Evolutionary conservation across 495 filamentous ascomycete species (phyloP), one percentile per base, ranked within the genome.

Genomic region (Articulospora tetracladia): DNA sequence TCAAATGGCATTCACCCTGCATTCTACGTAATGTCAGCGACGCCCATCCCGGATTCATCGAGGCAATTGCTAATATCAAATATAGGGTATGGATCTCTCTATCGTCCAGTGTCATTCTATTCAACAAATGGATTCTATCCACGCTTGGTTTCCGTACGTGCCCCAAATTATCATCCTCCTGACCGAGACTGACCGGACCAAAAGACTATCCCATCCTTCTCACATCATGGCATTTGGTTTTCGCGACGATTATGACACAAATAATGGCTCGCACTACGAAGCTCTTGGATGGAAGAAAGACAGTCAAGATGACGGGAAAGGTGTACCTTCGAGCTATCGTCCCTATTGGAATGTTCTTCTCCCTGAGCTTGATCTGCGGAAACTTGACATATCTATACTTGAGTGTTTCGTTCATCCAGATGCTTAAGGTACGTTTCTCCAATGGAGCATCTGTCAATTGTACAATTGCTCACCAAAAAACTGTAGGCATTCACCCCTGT

Each of bases 111-210:
- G 91, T 96, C 63, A 98, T 98, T 67, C 77, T 98, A 46, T 98
- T 97, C 87, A 98, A 98, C 87, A 98, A 98, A 84, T 93, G 90
- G 84, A 92, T 98, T 64, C 83, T 98, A 55, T 85, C 90, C 68
- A 89, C 84, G 26, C 81, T 85, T 64, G 77, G 87, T 53, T 98
- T 97, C 80, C 78, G 66, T 69, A 61, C 50, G 66, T 44, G 30
- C 30, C 30, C 30, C 30, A 13, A 6, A 52, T 55, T 41, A 24
- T 4, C 48, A 25, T n/a, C 34, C 34, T 24, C 47, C 72, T 73
- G 39, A 44, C 3, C 39, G n/a, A 44, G 39, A 69, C 68, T 63
- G 61, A 64, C 68, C 49, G 57, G 69, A 44, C 64, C 63, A 30
- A 15, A 63, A 87, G 79, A 72, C 24, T 84, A 79, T 65, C 81